These are phyloP conservation scores for Trypanosoma grayi DNA, from an alignment of 208 protist genomes.

Conservation along the genomic window DNA sequence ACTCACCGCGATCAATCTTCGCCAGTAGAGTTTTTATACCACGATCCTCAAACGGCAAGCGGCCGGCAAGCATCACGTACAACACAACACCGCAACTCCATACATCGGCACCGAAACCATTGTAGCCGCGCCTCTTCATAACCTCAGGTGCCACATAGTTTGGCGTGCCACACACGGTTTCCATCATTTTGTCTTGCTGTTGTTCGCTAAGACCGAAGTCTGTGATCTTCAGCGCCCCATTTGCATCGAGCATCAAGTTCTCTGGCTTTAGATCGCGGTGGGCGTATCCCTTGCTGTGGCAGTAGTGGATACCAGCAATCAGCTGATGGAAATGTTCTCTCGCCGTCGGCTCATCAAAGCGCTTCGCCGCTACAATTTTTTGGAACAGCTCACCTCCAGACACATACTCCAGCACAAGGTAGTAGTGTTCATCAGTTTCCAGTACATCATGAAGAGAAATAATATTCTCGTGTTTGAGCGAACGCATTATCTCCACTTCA, in stretches of 20 bases:
- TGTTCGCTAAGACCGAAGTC: slow-evolving; percentile 49
- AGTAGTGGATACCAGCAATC: slow-evolving; percentile 48
- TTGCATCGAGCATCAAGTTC: slow-evolving; percentile 40
- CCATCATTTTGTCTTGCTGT: slow-evolving; percentile 23
- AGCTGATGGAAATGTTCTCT: slow-evolving; percentile 71
- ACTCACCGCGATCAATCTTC: slow-evolving; percentile 51
- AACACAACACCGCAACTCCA: slow-evolving; percentile 90
- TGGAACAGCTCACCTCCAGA: slow-evolving; percentile 63
- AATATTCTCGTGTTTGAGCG: not conserved
- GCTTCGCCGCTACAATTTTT: slow-evolving; percentile 22
- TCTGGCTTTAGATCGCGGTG: slow-evolving; percentile 64
- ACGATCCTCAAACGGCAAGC: slow-evolving; percentile 64
- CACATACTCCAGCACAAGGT: slow-evolving; percentile 73
- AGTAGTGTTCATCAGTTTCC: slow-evolving; percentile 3
- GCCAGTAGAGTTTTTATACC: slow-evolving; percentile 32
- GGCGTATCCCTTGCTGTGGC: slow-evolving; percentile 63
- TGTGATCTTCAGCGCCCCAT: slow-evolving; percentile 32
- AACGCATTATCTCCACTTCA: not conserved
- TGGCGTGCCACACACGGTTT: slow-evolving; percentile 62
- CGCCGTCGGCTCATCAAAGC: slow-evolving; percentile 32
- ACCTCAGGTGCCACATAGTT: slow-evolving; percentile 82
- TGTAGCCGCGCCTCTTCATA: slow-evolving; percentile 39
- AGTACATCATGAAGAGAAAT: not conserved
- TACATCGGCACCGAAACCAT: slow-evolving; percentile 89
- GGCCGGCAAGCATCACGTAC: slow-evolving; percentile 84